A percentile compares a stretch with the other conserved stretches of the same genome.
Evolutionary conservation across 495 filamentous ascomycete genomes (phyloP).

Genomic region (Cercophora scortea): DNA sequence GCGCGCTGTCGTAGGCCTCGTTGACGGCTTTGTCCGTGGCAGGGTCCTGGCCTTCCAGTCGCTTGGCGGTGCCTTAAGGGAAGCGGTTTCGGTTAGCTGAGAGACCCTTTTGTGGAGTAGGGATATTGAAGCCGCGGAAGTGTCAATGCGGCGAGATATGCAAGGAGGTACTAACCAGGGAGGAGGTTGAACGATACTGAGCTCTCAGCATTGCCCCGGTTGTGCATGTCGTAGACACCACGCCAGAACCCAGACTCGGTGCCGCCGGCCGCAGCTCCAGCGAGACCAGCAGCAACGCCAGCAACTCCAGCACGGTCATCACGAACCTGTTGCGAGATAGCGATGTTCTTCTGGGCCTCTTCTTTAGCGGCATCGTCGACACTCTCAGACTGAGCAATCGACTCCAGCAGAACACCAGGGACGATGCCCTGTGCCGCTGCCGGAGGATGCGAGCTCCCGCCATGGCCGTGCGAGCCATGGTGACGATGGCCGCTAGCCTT

Average conservation of each 20-base stretch:
- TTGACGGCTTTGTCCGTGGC: not conserved
- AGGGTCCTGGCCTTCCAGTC: not conserved
- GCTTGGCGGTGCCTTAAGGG: too few relatives aligned
- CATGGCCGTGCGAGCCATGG: slow-evolving; percentile 5
- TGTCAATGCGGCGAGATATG: too few relatives aligned
- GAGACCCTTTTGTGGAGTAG: too few relatives aligned
- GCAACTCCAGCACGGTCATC: slow-evolving; percentile 5
- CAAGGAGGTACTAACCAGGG: too few relatives aligned
- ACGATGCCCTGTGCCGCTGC: slow-evolving; percentile 13
- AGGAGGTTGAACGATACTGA: too few relatives aligned
- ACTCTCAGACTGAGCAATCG: slow-evolving; percentile 19
- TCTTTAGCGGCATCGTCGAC: slow-evolving; percentile 22
- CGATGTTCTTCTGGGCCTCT: slow-evolving; percentile 22
- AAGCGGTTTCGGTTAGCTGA: too few relatives aligned
- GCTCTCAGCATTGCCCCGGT: too few relatives aligned
- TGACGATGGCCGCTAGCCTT: slow-evolving; percentile 19
- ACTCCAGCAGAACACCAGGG: slow-evolving; percentile 24
- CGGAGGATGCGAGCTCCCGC: not conserved
- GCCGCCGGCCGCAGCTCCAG: not conserved
- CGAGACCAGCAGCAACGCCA: not conserved
- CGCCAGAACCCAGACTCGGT: not conserved
- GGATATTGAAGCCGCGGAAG: too few relatives aligned
- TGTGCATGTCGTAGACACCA: too few relatives aligned
- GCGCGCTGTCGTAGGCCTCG: slow-evolving; percentile 31
- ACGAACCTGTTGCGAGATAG: slow-evolving; percentile 16